These are phyloP conservation scores for Capsicum pubescens DNA, from an alignment of 257 asterid species.

Conservation along the genomic window DNA sequence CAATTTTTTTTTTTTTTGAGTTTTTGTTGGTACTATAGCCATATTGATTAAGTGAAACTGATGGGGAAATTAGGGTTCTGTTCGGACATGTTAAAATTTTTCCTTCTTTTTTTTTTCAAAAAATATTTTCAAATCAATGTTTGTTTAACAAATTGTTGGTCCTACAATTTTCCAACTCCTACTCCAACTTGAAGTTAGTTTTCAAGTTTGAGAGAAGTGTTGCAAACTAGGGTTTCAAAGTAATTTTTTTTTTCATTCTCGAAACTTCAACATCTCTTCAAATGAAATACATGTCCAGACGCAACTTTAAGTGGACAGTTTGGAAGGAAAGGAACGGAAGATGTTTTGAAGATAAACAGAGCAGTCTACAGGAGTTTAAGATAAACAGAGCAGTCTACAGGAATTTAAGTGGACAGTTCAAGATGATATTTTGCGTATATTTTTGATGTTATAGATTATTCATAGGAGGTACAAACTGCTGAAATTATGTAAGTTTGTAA, in stretches of 20 bases:
- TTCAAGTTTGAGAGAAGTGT: background rate
- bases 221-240: background rate
- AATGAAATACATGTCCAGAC: background rate
- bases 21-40: background rate
- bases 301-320: background rate
- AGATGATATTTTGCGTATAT: too few species aligned
- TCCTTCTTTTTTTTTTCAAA: background rate
- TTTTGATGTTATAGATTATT: too few species aligned
- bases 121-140: background rate
- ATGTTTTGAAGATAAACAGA: too few species aligned
- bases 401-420: too few species aligned
- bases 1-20: too few species aligned
- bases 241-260: background rate
- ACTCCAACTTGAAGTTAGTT: background rate
- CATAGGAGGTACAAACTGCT: too few species aligned
- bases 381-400: too few species aligned
- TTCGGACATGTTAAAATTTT: background rate
- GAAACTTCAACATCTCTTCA: background rate
- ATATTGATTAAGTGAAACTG: background rate
- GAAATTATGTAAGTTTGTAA: too few species aligned
- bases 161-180: slow-evolving; percentile 1
- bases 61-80: background rate
- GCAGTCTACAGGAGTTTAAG: too few species aligned
- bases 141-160: background rate
- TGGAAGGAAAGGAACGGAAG: too few species aligned